These are phyloP conservation scores for Penicillium atrosanguineum DNA, from an alignment of 495 filamentous ascomycete genomes.

Conservation along the genomic window DNA sequence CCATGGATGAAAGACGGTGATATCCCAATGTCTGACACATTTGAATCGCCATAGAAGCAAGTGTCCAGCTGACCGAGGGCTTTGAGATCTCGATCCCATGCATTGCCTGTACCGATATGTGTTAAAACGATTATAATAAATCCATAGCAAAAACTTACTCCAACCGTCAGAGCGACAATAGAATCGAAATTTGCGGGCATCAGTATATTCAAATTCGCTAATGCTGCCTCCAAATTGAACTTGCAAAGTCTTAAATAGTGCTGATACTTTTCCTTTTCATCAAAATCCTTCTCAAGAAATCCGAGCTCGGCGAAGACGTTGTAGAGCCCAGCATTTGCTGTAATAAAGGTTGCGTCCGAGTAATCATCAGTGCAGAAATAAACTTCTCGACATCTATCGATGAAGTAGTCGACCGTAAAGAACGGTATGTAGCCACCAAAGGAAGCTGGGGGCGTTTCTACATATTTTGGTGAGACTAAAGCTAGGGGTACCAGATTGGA, in stretches of 20 bases:
- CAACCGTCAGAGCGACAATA: conserved; percentile 57
- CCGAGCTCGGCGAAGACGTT: conserved; percentile 54
- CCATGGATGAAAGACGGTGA: conserved; percentile 55
- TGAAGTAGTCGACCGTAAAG: conserved; percentile 51
- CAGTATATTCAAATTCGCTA: conserved; percentile 56
- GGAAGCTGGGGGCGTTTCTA: conserved; percentile 23
- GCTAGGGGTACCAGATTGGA: background rate
- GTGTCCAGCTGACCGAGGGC: conserved; percentile 60
- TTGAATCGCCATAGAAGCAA: conserved; percentile 55
- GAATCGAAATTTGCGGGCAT: conserved; percentile 57
- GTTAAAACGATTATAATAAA: background rate
- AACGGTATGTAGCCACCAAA: conserved; percentile 37
- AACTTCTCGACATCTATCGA: conserved; percentile 56
- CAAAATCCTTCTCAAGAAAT: conserved; percentile 27
- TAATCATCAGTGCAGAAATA: conserved; percentile 60
- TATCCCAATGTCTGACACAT: conserved; percentile 65
- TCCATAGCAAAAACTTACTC: conserved; percentile 37
- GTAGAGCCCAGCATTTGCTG: conserved; percentile 56
- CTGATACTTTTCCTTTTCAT: conserved; percentile 33
- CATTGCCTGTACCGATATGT: conserved; percentile 30
- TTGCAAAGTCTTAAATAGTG: conserved; percentile 46
- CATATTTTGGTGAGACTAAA: background rate
- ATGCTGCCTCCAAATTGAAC: conserved; percentile 56
- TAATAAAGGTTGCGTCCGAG: conserved; percentile 53
- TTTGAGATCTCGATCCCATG: conserved; percentile 63